These are phyloP conservation scores for Hanseniaspora mollemarum DNA, from an alignment of 805 yeast genomes.

Conservation along the genomic window DNA sequence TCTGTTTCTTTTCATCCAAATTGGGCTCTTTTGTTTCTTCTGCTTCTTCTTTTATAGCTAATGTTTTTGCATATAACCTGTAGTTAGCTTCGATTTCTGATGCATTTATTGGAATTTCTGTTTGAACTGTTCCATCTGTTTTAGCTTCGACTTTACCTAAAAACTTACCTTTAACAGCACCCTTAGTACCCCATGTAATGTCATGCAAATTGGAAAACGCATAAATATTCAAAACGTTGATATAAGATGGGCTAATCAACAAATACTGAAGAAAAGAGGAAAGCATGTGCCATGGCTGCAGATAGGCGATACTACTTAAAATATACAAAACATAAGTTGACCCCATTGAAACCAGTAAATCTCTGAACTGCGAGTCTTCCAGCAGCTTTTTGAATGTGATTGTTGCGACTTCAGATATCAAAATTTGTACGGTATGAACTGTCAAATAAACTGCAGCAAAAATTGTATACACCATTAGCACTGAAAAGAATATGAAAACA, in stretches of 20 bases:
- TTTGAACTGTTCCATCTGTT: conserved; percentile 52
- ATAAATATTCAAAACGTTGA: conserved; percentile 82
- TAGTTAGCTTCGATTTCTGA: conserved; percentile 69
- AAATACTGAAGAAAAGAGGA: conserved; percentile 79
- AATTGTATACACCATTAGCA: conserved; percentile 77
- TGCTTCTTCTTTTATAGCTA: conserved; percentile 35
- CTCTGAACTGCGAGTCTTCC: conserved; percentile 64
- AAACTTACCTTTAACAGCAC: conserved; percentile 57
- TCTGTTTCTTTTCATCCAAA: conserved; percentile 48
- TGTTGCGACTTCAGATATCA: conserved; percentile 28
- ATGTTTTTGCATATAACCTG: conserved; percentile 47
- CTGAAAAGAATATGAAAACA: conserved; percentile 70
- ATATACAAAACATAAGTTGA: conserved; percentile 78
- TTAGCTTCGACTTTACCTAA: conserved; percentile 74
- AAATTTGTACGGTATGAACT: conserved; percentile 51
- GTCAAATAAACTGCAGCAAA: conserved; percentile 79
- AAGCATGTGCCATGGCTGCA: conserved; percentile 88
- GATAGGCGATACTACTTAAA: conserved; percentile 62
- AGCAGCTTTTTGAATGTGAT: conserved; percentile 40
- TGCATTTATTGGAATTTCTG: conserved; percentile 63
- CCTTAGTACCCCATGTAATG: conserved; percentile 95
- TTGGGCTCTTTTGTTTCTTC: conserved; percentile 30
- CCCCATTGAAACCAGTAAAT: conserved; percentile 70
- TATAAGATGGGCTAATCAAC: conserved; percentile 74
- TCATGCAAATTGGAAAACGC: conserved; percentile 95